Conservation (phyloP, 2,329 filamentous ascomycete species). For the Scolecobasidium constrictum region DNA sequence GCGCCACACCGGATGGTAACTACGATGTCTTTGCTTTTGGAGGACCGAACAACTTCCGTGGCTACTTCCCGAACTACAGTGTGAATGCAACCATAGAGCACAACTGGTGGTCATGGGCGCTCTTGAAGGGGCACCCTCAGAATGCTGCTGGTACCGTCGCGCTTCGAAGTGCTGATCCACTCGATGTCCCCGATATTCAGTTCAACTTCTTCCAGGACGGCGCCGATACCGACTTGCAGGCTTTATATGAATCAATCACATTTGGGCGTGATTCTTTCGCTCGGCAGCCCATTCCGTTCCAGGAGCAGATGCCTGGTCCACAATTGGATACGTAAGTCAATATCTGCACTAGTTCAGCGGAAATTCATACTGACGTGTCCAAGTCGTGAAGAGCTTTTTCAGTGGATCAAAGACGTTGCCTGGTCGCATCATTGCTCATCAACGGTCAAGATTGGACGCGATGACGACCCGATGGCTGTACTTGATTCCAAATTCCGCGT, state of each 20-base stretch:
- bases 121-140: not conserved
- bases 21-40: not conserved
- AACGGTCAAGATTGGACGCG: constrained; percentile 46
- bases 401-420: constrained; percentile 17
- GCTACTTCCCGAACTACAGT: not conserved
- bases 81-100: not conserved
- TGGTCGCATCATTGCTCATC: constrained; percentile 45
- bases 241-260: constrained; percentile 44
- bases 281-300: not conserved
- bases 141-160: constrained; percentile 43
- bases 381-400: constrained; percentile 23
- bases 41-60: not conserved
- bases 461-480: constrained; percentile 38
- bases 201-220: constrained; percentile 34
- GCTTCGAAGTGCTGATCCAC: constrained; percentile 50
- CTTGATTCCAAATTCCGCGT: constrained; percentile 43
- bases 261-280: constrained; percentile 29
- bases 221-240: constrained; percentile 39
- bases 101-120: not conserved
- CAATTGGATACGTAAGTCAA: not conserved
- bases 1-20: not conserved
- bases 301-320: too few species aligned
- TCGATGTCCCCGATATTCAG: constrained; percentile 49
- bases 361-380: constrained; percentile 27
- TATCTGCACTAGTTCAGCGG: not conserved